phyloP scores from a whole-genome alignment of 2,329 filamentous ascomycete genomes.

The Ceratocystis smalleyi region DNA sequence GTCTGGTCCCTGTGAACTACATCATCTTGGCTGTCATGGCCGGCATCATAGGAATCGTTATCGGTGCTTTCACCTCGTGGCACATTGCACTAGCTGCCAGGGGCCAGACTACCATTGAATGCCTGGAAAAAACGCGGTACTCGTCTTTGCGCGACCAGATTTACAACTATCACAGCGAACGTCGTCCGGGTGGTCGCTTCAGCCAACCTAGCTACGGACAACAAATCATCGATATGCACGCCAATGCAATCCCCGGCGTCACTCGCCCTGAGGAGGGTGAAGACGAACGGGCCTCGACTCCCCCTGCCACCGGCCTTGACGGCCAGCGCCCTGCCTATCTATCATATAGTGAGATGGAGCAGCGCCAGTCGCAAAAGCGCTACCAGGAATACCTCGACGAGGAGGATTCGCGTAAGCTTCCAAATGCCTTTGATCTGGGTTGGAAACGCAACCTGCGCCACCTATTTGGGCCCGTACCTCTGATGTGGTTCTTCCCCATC shows the following conservation, averaged over 20 bases:
- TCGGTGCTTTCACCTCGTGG: slow-evolving; percentile 82
- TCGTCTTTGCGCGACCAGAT: slow-evolving; percentile 59
- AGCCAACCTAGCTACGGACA: slow-evolving; percentile 48
- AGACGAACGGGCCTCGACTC: slow-evolving; percentile 26
- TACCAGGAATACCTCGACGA: slow-evolving; percentile 72
- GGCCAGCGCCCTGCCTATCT: slow-evolving; percentile 30
- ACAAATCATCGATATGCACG: slow-evolving; percentile 65
- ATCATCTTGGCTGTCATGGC: slow-evolving; percentile 74
- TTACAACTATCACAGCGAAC: slow-evolving; percentile 44
- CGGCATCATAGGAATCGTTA: slow-evolving; percentile 79
- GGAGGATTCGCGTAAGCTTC: slow-evolving; percentile 70
- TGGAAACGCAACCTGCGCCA: slow-evolving; percentile 64
- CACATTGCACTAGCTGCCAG: slow-evolving; percentile 66
- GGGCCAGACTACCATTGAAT: slow-evolving; percentile 90
- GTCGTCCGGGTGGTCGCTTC: slow-evolving; percentile 33
- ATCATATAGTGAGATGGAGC: slow-evolving; percentile 41
- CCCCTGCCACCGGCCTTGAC: slow-evolving; percentile 21
- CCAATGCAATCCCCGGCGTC: slow-evolving; percentile 65
- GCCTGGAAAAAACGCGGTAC: slow-evolving; percentile 88
- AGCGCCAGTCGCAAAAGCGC: slow-evolving; percentile 36
- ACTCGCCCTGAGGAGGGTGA: slow-evolving; percentile 73
- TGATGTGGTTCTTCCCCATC: slow-evolving; percentile 67
- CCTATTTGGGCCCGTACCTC: slow-evolving; percentile 59
- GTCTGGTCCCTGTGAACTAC: slow-evolving; percentile 74
- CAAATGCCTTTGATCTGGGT: slow-evolving; percentile 86